Base-by-base conservation (phyloP, 352 stramenopile genomes). In the Globisporangium solare region DNA sequence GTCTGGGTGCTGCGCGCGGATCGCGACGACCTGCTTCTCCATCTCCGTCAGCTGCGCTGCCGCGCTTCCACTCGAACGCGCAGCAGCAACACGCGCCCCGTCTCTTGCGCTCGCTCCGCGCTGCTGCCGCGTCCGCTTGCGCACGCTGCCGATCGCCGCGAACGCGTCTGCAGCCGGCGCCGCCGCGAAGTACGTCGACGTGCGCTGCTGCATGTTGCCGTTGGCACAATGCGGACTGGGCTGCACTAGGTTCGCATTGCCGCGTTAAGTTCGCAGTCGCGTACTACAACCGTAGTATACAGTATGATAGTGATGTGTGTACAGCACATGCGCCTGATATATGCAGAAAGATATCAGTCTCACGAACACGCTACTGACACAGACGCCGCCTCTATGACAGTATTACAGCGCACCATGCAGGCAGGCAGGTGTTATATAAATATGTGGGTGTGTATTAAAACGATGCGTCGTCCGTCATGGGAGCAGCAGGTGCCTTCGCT, bases 11-110 rank as follows among this genome's bases (percentile, higher is more conserved):
- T 51, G 15, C 1, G 31, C 52, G n/a, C 74, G 76, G 48, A 95
- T 59, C 24, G 49, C 63, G 45, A 77, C 61, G 15, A 92, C 79
- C 61, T 95, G 85, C 66, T 85, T 73, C 63, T 92, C 81, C 71
- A 92, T 84, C 24, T 82, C 76, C 6, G 83, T 92, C 13, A 56
- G 21, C 21, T 43, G 39, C 39, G 20, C 39, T 20, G 2, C 17
- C 2, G 14, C 46, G 5, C 6, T 10, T n/a, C n/a, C n/a, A 12
- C 37, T 20, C 10, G 46, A 13, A 21, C 1, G 14, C 7, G 46
- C 11, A 21, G 20, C 22, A 14, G 21, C 46, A 21, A 13, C 22
- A 14, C 12, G n/a, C 1, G 12, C 46, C 6, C 12, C 46, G 8
- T 35, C 27, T 35, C 27, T 35, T 35, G 5, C 27, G 27, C 27